phyloP scores from a whole-genome alignment of 345 rosid species.

The Geranium brycei region DNA sequence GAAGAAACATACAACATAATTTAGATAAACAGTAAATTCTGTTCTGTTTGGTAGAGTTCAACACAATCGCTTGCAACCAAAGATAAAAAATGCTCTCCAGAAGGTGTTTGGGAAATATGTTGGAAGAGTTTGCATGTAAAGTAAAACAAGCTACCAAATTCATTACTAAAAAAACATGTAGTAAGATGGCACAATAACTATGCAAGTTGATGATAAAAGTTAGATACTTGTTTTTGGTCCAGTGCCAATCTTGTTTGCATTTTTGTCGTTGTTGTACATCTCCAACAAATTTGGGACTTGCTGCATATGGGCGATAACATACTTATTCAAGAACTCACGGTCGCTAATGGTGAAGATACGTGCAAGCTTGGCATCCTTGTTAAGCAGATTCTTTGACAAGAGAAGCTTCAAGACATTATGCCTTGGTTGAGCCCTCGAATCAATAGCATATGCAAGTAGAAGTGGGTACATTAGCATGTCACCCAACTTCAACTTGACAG shows the following conservation, averaged over 20 bases:
- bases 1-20: too few relatives aligned
- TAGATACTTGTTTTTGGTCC: neutral
- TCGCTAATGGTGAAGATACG: neutral
- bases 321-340: constrained; percentile 12
- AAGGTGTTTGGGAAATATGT: too few relatives aligned
- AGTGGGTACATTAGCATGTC: constrained; percentile 1
- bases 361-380: neutral
- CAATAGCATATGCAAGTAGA: neutral
- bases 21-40: too few relatives aligned
- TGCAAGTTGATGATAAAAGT: too few relatives aligned
- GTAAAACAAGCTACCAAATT: too few relatives aligned
- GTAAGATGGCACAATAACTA: too few relatives aligned
- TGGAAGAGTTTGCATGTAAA: too few relatives aligned
- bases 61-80: too few relatives aligned
- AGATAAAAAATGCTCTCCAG: too few relatives aligned
- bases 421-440: constrained; percentile 15
- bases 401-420: constrained; percentile 13
- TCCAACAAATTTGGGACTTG: constrained; percentile 15
- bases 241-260: neutral
- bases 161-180: too few relatives aligned
- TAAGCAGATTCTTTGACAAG: constrained; percentile 17
- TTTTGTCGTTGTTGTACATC: constrained; percentile 4
- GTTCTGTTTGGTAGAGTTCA: too few relatives aligned
- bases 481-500: constrained; percentile 4
- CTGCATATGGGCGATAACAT: constrained; percentile 4